Evolutionary conservation across 345 rosid genomes (phyloP).

Genomic region (Ceriops zippeliana): DNA sequence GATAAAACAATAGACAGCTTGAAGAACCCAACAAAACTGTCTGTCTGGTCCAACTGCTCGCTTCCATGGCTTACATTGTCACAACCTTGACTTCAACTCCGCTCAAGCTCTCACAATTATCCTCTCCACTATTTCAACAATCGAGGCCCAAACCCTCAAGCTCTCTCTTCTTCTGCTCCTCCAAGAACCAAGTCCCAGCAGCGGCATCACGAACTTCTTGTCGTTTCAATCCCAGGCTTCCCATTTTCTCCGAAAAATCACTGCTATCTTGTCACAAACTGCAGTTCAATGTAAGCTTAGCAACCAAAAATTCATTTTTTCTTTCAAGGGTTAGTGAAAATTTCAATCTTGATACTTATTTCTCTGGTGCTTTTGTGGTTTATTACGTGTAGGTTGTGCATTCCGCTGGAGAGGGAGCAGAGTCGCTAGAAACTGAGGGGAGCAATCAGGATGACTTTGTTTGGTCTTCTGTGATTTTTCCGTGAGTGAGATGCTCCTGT

Average conservation of each 20-base stretch:
- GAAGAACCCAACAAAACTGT: conserved; percentile 5
- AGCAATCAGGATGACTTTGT: conserved; percentile 57
- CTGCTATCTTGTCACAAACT: conserved; percentile 23
- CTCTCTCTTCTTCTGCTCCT: conserved; percentile 7
- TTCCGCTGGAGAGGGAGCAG: conserved; percentile 51
- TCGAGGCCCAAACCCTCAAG: conserved; percentile 20
- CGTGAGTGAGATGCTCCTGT: conserved; percentile 59
- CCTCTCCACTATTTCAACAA: neutral
- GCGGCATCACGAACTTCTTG: neutral
- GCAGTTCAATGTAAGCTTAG: conserved; percentile 32
- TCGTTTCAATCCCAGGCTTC: conserved; percentile 26
- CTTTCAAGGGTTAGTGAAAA: neutral
- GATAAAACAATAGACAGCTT: conserved; percentile 14
- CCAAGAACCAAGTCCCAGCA: conserved; percentile 9
- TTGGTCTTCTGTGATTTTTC: conserved; percentile 82
- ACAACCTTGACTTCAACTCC: conserved; percentile 17
- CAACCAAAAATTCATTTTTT: neutral
- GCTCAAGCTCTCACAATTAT: conserved; percentile 18
- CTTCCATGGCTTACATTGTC: conserved; percentile 36
- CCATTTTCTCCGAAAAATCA: conserved; percentile 18
- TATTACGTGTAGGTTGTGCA: conserved; percentile 44
- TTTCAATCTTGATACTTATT: conserved; percentile 1
- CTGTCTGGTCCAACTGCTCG: neutral
- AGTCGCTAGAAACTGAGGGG: conserved; percentile 40
- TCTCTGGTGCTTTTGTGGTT: neutral